Evolutionary conservation across 306 rosid species (phyloP), one percentile per base, ranked within the genome.

Genomic region (Rosa multiflora): DNA sequence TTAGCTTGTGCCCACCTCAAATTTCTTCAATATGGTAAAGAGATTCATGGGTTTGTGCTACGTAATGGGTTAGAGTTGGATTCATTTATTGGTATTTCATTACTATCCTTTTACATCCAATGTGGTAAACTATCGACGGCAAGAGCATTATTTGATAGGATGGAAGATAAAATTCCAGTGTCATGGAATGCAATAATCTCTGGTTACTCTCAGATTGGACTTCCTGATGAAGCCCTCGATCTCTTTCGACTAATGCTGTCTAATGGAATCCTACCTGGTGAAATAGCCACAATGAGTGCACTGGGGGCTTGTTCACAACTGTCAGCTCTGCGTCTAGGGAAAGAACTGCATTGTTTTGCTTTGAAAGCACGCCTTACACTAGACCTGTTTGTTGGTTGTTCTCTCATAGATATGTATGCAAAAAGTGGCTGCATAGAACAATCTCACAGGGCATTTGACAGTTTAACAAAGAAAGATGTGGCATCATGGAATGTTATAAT

Each of bases 331-430:
- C 88, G 86, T 43, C 78, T 89, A 35, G 98, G 98, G 47, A 91
- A 87, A 85, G 94, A 94, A 61, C 64, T 90, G 39, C 98, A 90
- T 85, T 85, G 90, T 79, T 94, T 85, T 78, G 82, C 87, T 69
- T 73, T 88, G 46, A 94, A 88, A 79, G 82, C 86, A 72, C 55
- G 72, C 73, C 85, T 91, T 5, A 79, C 72, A 1, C 84, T 82
- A 49, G 90, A 92, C 68, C 18, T 47, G 64, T 91, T 88, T 78
- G 86, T 90, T 84, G 85, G 78, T 63, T 94, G 97, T 85, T 90
- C 98, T 48, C 78, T 90, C 73, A 78, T 91, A 71, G 94, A 92
- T 82, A 89, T 94, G 98, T 94, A 94, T 82, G 94, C 96, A 51
- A 94, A 94, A 88, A 76, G 89, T 74, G 96, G 98, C 72, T 88